These are phyloP conservation scores for Arxiozyma heterogenica DNA, from an alignment of 1,139 yeast genomes.

Conservation along the genomic window DNA sequence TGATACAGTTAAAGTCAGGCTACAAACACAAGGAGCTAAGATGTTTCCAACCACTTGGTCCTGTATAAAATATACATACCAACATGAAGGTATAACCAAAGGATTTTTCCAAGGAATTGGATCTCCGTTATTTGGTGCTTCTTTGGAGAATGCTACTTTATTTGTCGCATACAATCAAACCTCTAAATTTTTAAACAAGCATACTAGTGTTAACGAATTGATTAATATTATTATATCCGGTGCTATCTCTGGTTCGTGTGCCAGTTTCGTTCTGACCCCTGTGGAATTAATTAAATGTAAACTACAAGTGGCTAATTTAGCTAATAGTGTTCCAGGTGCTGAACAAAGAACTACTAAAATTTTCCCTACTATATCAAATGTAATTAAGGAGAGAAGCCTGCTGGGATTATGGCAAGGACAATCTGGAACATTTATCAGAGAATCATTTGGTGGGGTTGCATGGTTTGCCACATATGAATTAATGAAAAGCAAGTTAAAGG, in stretches of 20 bases:
- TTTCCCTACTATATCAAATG: constrained; percentile 36
- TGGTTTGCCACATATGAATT: constrained; percentile 90
- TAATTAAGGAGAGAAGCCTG: constrained; percentile 47
- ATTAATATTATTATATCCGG: constrained; percentile 51
- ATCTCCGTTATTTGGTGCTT: constrained; percentile 82
- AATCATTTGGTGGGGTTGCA: constrained; percentile 81
- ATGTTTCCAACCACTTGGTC: constrained; percentile 29
- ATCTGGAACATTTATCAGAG: constrained; percentile 72
- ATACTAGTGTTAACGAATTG: constrained; percentile 33
- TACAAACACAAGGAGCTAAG: constrained; percentile 59
- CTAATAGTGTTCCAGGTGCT: constrained; percentile 1
- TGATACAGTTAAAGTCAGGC: constrained; percentile 82
- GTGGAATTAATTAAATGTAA: constrained; percentile 82
- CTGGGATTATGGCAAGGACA: constrained; percentile 78
- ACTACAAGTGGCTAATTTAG: constrained; percentile 60
- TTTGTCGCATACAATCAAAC: constrained; percentile 54
- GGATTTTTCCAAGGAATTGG: constrained; percentile 63
- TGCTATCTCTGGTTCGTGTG: constrained; percentile 72
- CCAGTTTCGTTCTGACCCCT: constrained; percentile 82
- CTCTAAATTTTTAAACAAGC: constrained; percentile 27
- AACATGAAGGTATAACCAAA: constrained; percentile 51
- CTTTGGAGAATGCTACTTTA: constrained; percentile 70
- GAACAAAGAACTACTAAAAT: constrained; percentile 18
- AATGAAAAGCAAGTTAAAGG: constrained; percentile 36
- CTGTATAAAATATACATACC: constrained; percentile 53